A percentile compares a stretch with the other conserved stretches of the same genome.
These are phyloP conservation scores for Farysia itapuensis DNA, from an alignment of 1,284 basidiomycete genomes.

Conservation along the genomic window DNA sequence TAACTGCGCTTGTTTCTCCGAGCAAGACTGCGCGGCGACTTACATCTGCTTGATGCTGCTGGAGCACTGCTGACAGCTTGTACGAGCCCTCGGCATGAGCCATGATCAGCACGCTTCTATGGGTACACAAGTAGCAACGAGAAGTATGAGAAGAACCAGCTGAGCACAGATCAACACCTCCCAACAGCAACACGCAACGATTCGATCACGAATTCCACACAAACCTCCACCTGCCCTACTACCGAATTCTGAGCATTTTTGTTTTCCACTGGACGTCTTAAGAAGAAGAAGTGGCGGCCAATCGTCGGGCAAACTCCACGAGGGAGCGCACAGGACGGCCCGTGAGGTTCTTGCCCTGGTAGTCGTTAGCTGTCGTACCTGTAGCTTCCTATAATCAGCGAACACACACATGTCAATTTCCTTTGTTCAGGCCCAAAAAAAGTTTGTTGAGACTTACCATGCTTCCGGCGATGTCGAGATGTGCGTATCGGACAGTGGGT, in stretches of 20 bases:
- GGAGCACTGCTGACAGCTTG: slow-evolving; percentile 42
- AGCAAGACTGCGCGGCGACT: not conserved
- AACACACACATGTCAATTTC: not conserved
- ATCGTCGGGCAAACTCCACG: slow-evolving; percentile 57
- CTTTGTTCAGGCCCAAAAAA: not conserved
- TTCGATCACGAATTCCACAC: too few relatives aligned
- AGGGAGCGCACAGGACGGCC: slow-evolving; percentile 74
- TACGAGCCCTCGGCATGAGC: too few relatives aligned
- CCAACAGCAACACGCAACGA: too few relatives aligned
- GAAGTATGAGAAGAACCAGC: too few relatives aligned
- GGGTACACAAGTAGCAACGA: too few relatives aligned
- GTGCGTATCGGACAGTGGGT: slow-evolving; percentile 45
- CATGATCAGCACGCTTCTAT: too few relatives aligned
- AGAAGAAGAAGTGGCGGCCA: too few relatives aligned
- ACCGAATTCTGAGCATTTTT: too few relatives aligned
- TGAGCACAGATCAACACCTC: too few relatives aligned
- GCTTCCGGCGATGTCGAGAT: slow-evolving; percentile 74
- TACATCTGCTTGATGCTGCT: slow-evolving; percentile 48
- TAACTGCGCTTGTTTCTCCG: too few relatives aligned
- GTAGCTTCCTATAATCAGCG: slow-evolving; percentile 33
- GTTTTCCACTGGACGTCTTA: too few relatives aligned
- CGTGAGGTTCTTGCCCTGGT: slow-evolving; percentile 76
- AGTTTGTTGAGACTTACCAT: slow-evolving; percentile 64
- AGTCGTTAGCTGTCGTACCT: slow-evolving; percentile 64
- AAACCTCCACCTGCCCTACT: too few relatives aligned